A percentile compares a stretch with the other conserved stretches of the same genome.
Conservation (phyloP, 441 rosid species). For the Adansonia grandidieri region DNA sequence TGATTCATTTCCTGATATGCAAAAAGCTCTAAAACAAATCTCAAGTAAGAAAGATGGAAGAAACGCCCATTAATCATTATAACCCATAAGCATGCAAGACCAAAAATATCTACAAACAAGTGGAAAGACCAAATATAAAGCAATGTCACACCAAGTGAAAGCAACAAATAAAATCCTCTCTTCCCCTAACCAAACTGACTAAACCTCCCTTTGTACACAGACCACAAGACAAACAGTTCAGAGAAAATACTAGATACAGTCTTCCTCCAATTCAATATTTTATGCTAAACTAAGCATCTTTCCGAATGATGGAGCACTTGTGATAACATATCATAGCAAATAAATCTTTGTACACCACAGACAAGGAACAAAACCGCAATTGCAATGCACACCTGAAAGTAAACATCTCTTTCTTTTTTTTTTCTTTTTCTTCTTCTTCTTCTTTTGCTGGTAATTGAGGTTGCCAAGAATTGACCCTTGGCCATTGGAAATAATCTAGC, state of each 20-base stretch:
- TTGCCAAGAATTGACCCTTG: too few species aligned
- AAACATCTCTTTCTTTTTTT: background rate
- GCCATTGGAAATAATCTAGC: too few species aligned
- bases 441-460: too few species aligned
- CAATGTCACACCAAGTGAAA: background rate
- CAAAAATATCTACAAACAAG: too few species aligned
- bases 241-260: background rate
- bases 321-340: background rate
- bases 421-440: too few species aligned
- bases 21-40: too few species aligned
- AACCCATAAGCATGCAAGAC: too few species aligned
- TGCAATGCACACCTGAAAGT: background rate
- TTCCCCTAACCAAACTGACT: background rate
- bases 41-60: too few species aligned
- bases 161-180: background rate
- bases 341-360: background rate
- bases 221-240: background rate
- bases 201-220: background rate
- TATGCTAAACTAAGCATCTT: background rate
- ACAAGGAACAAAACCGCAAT: constrained; percentile 5
- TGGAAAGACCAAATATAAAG: background rate
- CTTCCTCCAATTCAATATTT: background rate
- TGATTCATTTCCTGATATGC: too few species aligned
- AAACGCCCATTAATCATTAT: too few species aligned
- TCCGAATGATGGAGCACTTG: too few species aligned